Evolutionary conservation across 75 land plant species (phyloP).

Genomic region (Sequoiadendron giganteum): DNA sequence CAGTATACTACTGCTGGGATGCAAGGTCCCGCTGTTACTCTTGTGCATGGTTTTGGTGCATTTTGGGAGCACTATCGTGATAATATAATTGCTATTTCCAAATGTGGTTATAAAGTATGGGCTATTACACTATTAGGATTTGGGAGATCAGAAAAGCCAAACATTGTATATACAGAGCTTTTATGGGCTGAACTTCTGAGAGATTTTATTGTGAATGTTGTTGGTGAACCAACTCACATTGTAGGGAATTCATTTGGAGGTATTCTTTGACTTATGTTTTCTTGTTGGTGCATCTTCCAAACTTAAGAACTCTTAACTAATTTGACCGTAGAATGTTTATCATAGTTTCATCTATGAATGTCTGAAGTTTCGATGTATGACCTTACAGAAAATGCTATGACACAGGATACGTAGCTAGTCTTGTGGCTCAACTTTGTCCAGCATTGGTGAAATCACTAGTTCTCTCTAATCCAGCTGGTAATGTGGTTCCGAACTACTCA

Average conservation of each 20-base stretch:
- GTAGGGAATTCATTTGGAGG: constrained; percentile 96
- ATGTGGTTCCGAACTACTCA: constrained; percentile 60
- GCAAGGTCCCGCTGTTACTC: constrained; percentile 75
- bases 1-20: constrained; percentile 74
- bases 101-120: constrained; percentile 73
- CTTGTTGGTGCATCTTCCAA: not conserved
- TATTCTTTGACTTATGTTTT: constrained; percentile 14
- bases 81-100: constrained; percentile 64
- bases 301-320: not conserved
- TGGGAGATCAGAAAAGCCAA: constrained; percentile 95
- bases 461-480: constrained; percentile 79
- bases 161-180: constrained; percentile 67
- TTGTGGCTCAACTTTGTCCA: constrained; percentile 83
- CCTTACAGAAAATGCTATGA: not conserved
- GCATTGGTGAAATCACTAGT: constrained; percentile 62
- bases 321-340: not conserved
- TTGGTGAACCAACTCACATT: constrained; percentile 79
- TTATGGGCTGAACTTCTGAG: constrained; percentile 88
- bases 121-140: constrained; percentile 89
- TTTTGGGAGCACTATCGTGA: constrained; percentile 91
- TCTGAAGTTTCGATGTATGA: not conserved
- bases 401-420: constrained; percentile 70
- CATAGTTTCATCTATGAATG: not conserved
- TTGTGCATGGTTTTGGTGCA: constrained; percentile 97
- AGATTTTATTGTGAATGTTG: constrained; percentile 87